These are phyloP conservation scores for Penicillium desertorum DNA, from an alignment of 495 filamentous ascomycete genomes.

Conservation along the genomic window DNA sequence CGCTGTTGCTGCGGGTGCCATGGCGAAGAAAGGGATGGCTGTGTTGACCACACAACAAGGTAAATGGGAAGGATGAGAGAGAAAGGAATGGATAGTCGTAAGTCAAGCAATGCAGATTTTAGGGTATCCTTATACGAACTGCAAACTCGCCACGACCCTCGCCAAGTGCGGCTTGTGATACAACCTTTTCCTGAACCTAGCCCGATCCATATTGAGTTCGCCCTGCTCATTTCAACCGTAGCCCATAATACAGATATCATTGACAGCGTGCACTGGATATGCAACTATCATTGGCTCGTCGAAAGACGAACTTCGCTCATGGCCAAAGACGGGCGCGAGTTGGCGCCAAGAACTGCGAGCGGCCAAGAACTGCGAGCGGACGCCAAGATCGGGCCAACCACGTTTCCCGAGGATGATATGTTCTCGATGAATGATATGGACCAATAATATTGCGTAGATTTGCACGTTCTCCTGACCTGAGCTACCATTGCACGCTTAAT, in stretches of 20 bases:
- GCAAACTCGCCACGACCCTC: constrained; percentile 2
- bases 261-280: constrained; percentile 5
- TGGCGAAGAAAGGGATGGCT: constrained; percentile 12
- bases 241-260: constrained; percentile 8
- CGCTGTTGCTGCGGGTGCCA: constrained; percentile 29
- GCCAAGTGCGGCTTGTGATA: constrained; percentile 10
- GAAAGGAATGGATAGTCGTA: background rate
- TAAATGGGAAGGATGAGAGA: background rate
- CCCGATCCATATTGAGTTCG: background rate
- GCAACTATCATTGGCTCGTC: background rate
- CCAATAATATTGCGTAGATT: background rate
- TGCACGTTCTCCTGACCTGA: constrained; percentile 9
- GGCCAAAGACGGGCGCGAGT: background rate
- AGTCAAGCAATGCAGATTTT: background rate
- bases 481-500: constrained; percentile 6
- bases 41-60: background rate
- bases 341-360: constrained; percentile 10
- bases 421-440: background rate
- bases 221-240: background rate
- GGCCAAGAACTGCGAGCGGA: constrained; percentile 11
- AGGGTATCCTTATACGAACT: constrained; percentile 7
- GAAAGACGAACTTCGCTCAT: background rate
- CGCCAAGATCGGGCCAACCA: constrained; percentile 8
- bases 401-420: background rate
- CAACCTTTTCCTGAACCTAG: constrained; percentile 6